Evolutionary conservation across 176 grass and related monocot genomes (phyloP), one percentile per base, ranked within the genome.

Genomic region (Cymbopogon citratus): DNA sequence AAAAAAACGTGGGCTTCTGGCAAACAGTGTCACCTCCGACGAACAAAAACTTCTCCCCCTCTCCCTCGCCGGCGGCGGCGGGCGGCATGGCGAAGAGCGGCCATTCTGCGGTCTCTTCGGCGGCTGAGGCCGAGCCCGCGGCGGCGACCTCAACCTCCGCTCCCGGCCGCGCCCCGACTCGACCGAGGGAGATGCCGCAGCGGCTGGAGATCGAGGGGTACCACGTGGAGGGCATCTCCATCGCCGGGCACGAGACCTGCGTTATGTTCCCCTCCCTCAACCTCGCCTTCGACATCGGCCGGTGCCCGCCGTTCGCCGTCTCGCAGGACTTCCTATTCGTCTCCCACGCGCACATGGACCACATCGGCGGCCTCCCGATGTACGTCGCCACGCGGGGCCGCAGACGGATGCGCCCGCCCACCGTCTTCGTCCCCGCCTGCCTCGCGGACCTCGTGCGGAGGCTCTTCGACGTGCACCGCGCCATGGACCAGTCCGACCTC

Each of bases 281-380:
- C 73, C 34, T 86, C 69, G 92, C 88, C 59, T 98, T 98, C 91
- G 95, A 98, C 85, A 98, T 98, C 33, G 95, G 95, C 7, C 85
- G 92, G 71, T 98, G 95, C 80, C 95, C 95, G 12, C 95, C 94
- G 79, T 84, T 90, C 40, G 90, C 95, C 61, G 82, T 94, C 60
- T 84, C 90, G n/a, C 95, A 98, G 87, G 95, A 98, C 14, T 98
- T 98, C 78, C 86, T 98, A 14, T 94, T 98, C 88, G 81, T 98
- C 83, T 94, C 90, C 65, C 95, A 98, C 81, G 95, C 88, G 36
- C 95, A 98, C 85, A 87, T 98, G 67, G 95, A 98, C 78, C 95
- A 98, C 66, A 93, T 95, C 34, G 95, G 92, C 26, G 95, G 95
- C 21, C 86, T 98, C 8, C 92, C 95, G 28, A 93, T 98, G 92